Base-by-base conservation (phyloP, 1,284 basidiomycete species). In the Leucoagaricus sp. region DNA sequence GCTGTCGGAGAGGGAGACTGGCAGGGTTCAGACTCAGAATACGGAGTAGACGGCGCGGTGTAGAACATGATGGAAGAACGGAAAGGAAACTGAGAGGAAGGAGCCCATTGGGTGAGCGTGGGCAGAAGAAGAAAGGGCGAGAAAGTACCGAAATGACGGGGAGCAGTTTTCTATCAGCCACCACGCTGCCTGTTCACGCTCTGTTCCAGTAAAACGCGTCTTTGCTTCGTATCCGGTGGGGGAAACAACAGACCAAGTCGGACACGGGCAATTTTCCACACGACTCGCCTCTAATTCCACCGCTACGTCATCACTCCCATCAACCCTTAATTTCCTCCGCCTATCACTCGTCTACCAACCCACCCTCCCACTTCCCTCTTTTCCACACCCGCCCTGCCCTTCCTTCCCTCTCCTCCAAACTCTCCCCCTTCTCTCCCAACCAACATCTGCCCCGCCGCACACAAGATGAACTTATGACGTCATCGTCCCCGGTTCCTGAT, bases 41-140 rank as follows among this genome's bases (percentile, higher is more conserved):
- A 61, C 36, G 72, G 72, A 7, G 71, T 72, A 15, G 72, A 68
- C 25, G 74, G 73, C n/a, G 75, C 72, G 21, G 73, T 72, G 64
- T 71, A 70, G 65, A 72, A 72, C 31, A 23, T 40, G 53, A 47
- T 54, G 53, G 53, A 40, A 26, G 31, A 31, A 47, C n/a, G 31
- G 26, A 34, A 49, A 42, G 36, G 53, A 21, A 31, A 49, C 53
- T 55, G 53, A 55, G 53, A 55, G 19, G 47, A 44, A 31, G 34
- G 53, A 55, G 52, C 58, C 45, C 52, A 58, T 49, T 41, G 58
- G 54, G 52, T 56, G 50, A 56, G 61, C 28, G 36, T 36, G 50
- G 50, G 53, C 40, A 48, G 51, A 51, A 28, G 46, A 26, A 49
- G 41, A 50, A 36, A 45, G 21, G 48, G 40, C 31, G 46, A 44